Evolutionary conservation across 805 yeast genomes (phyloP).

Genomic region (Priceomyces medius): DNA sequence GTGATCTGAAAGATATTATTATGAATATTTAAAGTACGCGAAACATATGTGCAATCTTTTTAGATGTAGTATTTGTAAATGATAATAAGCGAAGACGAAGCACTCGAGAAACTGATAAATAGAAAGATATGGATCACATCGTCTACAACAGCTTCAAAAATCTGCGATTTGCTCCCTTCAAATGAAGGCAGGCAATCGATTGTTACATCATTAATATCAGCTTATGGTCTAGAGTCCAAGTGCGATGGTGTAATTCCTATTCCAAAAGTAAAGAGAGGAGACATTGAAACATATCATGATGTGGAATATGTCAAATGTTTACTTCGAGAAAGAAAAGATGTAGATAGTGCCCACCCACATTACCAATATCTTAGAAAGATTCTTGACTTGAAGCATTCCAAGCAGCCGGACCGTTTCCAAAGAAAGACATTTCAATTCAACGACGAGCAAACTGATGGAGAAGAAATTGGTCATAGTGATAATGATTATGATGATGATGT

Average conservation of each 20-base stretch:
- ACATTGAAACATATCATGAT: conserved; percentile 52
- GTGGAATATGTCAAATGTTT: conserved; percentile 39
- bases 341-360: conserved; percentile 12
- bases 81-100: neutral
- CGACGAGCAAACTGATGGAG: too few relatives aligned
- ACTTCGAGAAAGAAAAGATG: conserved; percentile 22
- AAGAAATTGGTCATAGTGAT: too few relatives aligned
- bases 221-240: conserved; percentile 34
- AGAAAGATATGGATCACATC: conserved; percentile 22
- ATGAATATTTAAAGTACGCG: conserved; percentile 6
- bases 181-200: conserved; percentile 51
- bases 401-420: neutral
- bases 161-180: conserved; percentile 50
- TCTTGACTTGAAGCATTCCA: too few relatives aligned
- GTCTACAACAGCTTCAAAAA: conserved; percentile 14
- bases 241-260: conserved; percentile 25
- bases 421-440: neutral
- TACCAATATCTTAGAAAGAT: conserved; percentile 4
- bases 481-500: neutral
- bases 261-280: conserved; percentile 28
- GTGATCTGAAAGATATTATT: conserved; percentile 8
- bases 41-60: neutral
- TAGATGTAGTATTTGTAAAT: neutral
- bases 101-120: neutral
- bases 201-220: conserved; percentile 40